Evolutionary conservation across 2,329 filamentous ascomycete species (phyloP), one percentile per base, ranked within the genome.

Genomic region (Fusarium sambucinum): DNA sequence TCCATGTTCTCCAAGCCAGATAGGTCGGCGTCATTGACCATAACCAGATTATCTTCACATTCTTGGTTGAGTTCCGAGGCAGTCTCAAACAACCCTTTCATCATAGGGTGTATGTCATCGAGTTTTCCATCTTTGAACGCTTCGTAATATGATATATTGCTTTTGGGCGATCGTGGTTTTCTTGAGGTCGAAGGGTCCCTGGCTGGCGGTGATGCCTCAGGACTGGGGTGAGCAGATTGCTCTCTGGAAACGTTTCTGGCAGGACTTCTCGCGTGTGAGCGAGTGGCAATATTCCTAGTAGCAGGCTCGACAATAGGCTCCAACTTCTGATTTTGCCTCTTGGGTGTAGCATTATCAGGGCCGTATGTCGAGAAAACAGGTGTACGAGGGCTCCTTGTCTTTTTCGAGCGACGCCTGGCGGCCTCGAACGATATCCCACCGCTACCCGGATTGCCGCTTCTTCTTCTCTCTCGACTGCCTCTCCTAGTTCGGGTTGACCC

Each of bases 361-460:
- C 19, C 23, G 21, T 12, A 16, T 23, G 2, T n/a, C 8, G 16
- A 30, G 38, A 17, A 19, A 37, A 17, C 14, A 16, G 17, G 8
- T 33, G 37, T 9, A 16, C 51, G 51, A 54, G 21, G n/a, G 10
- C 5, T 10, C 40, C 14, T 33, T n/a, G n/a, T n/a, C 17, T 13
- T 11, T 13, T 2, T 38, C n/a, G 12, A 21, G 10, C 11, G n/a
- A 13, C 2, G 2, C 13, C 21, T 13, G 9, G 29, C 50, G 5
- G 4, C 14, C 14, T 63, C 59, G n/a, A 66, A 66, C 30, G 21
- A 23, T 11, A 29, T 6, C 13, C 61, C 63, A 30, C n/a, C 54
- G 30, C 63, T 66, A 14, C 13, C 25, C 46, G 51, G 35, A 33
- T 12, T 8, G 8, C 17, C 14, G 5, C n/a, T n/a, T n/a, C 4